A percentile compares a stretch with the other conserved stretches of the same genome.
Conservation (phyloP, 306 rosid genomes). For the Malus orientalis region DNA sequence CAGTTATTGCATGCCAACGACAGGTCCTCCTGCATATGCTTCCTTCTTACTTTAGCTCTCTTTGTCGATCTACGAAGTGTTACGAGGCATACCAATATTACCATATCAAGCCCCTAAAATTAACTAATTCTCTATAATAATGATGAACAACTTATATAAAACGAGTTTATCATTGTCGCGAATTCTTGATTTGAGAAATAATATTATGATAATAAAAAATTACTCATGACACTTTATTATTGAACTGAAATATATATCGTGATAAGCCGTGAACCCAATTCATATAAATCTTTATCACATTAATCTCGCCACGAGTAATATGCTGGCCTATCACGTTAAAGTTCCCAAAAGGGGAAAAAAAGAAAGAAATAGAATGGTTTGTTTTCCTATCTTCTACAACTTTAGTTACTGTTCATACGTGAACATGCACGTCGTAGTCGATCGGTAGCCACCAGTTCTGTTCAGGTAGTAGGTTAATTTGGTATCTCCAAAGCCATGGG, state of each 20-base stretch:
- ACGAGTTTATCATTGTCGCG: too few species aligned
- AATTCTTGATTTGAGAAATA: too few species aligned
- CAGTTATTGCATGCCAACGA: background rate
- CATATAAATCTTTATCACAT: too few species aligned
- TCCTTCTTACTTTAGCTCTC: background rate
- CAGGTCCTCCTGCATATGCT: background rate
- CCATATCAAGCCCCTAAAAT: too few species aligned
- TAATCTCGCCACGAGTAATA: too few species aligned
- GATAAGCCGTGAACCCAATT: too few species aligned
- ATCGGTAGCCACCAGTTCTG: background rate
- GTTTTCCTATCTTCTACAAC: background rate
- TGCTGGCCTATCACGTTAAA: too few species aligned
- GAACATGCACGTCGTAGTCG: background rate
- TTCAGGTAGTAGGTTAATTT: too few species aligned
- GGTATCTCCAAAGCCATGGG: background rate
- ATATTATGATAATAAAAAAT: too few species aligned
- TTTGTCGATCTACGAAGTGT: background rate
- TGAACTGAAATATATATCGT: accelerated
- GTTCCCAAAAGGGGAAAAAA: background rate
- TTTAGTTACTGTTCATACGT: background rate
- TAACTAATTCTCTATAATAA: too few species aligned
- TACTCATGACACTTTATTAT: too few species aligned
- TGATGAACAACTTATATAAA: too few species aligned
- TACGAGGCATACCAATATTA: background rate
- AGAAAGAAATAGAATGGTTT: background rate